Base-by-base conservation (phyloP, 176 grass and related monocot genomes). In the Musa acuminata region DNA sequence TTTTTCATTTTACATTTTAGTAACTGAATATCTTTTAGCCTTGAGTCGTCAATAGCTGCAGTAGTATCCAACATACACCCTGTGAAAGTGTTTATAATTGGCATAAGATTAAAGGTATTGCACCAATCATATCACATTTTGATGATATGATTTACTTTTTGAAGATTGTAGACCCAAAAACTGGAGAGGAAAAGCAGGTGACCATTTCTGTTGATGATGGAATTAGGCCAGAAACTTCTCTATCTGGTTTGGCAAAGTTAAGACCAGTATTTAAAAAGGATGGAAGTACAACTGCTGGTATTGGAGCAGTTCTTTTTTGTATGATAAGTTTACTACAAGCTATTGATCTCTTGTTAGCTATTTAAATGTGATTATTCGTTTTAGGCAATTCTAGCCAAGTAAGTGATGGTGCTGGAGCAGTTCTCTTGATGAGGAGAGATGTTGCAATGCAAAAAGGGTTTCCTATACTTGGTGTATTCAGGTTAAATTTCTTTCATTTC, bases 341-440 rank as follows among this genome's bases (percentile, higher is more conserved):
- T 22, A 8, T 13, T 51, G 20, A 74, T 20, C 13, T 21, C 67
- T 54, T 4, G 0, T 35, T 53, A 52, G 27, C 1, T 16, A 23
- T 21, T 13, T 24, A 13, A 10, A 54, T 49, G 27, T 49, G 23
- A 48, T 79, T 11, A 20, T 71, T 25, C 60, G 64, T 49, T 91
- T 57, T 64, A 99, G 95, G 95, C 17, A 99, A 99, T 82, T 99
- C 95, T 78, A 99, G 90, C 75, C 95, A 99, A 89, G 88, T 99
- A 77, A 99, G 95, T 74, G 95, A 99, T 89, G 95, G 90, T 77
- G 95, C 95, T 84, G 95, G 90, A 89, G 95, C 95, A 73, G 95
- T 99, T 80, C 95, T 99, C 71, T 86, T 99, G 70, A 99, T 89
- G 90, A 91, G 83, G 88, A 99, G 95, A 83, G 87, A 89, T 82